Conservation (phyloP, 2,329 filamentous ascomycete genomes). For the Penicillium sp. region DNA sequence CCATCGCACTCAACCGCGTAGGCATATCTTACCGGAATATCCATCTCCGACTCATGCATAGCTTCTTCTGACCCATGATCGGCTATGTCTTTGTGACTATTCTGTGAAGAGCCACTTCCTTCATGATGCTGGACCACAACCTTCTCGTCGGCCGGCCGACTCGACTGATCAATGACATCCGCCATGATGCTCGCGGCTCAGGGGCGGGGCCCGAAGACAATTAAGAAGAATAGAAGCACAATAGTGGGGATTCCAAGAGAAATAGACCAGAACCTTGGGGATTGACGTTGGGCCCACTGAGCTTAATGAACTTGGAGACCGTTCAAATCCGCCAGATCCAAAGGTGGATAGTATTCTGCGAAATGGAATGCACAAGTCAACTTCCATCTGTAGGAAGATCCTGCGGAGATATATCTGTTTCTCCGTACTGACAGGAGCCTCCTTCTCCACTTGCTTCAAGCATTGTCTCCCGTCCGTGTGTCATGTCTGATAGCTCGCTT, state of each 20-base stretch:
- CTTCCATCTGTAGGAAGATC: not conserved
- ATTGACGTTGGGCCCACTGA: not conserved
- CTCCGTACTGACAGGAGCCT: not conserved
- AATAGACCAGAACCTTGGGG: not conserved
- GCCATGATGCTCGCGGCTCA: slow-evolving; percentile 10
- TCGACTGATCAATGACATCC: slow-evolving; percentile 18
- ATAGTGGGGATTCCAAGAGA: not conserved
- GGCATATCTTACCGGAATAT: slow-evolving; percentile 39
- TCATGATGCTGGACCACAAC: slow-evolving; percentile 24
- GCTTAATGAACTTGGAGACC: not conserved
- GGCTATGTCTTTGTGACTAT: slow-evolving; percentile 48
- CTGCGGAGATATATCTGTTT: not conserved
- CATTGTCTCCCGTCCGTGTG: not conserved
- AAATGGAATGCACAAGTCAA: not conserved
- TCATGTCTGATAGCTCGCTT: slow-evolving; percentile 2
- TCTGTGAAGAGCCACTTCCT: slow-evolving; percentile 28
- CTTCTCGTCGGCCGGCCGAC: slow-evolving; percentile 30
- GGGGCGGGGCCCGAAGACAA: not conserved
- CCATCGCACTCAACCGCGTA: not conserved
- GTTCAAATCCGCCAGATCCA: not conserved
- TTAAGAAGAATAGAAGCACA: not conserved
- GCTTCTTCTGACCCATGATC: slow-evolving; percentile 46
- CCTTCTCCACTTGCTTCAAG: not conserved
- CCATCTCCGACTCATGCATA: slow-evolving; percentile 41
- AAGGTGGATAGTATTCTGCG: not conserved